phyloP scores from a whole-genome alignment of 345 rosid genomes.

The Arabidopsis arenosa region DNA sequence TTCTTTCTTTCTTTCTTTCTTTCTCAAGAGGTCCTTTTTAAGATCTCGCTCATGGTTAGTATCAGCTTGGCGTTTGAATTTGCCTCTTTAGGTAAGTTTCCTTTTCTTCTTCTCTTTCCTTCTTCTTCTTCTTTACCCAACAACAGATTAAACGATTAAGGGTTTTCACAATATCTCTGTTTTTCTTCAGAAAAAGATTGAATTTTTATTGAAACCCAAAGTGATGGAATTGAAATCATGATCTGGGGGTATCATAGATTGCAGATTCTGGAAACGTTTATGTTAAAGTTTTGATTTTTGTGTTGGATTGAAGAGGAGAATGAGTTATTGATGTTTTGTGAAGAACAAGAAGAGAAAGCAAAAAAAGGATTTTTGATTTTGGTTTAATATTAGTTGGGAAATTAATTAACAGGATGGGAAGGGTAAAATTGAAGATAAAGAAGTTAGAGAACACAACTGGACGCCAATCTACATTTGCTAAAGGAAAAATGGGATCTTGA shows the following conservation, averaged over 20 bases:
- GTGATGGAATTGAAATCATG: not conserved
- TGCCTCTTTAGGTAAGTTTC: slow-evolving; percentile 46
- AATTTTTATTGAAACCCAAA: not conserved
- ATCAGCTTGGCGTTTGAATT: slow-evolving; percentile 47
- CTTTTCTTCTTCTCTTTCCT: slow-evolving; percentile 12
- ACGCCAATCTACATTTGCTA: slow-evolving; percentile 78
- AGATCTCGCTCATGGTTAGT: slow-evolving; percentile 46
- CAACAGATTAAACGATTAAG: slow-evolving; percentile 12
- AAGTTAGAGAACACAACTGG: slow-evolving; percentile 71
- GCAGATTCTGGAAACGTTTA: not conserved
- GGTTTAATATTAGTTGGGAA: not conserved
- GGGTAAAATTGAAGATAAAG: slow-evolving; percentile 88
- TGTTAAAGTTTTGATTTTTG: not conserved
- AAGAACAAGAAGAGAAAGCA: not conserved
- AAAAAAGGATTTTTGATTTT: not conserved
- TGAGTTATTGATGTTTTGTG: not conserved
- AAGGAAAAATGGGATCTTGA: slow-evolving; percentile 80
- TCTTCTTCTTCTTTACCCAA: slow-evolving; percentile 3
- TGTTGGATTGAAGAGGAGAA: slow-evolving; percentile 5
- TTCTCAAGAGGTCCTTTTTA: slow-evolving; percentile 31
- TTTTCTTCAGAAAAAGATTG: slow-evolving; percentile 9
- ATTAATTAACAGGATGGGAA: slow-evolving; percentile 68
- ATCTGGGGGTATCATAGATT: slow-evolving; percentile 13
- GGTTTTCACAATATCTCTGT: slow-evolving; percentile 33
- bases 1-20: not conserved